Evolutionary conservation across 2,329 filamentous ascomycete genomes (phyloP), one percentile per base, ranked within the genome.

Genomic region (Colletotrichum costaricense): DNA sequence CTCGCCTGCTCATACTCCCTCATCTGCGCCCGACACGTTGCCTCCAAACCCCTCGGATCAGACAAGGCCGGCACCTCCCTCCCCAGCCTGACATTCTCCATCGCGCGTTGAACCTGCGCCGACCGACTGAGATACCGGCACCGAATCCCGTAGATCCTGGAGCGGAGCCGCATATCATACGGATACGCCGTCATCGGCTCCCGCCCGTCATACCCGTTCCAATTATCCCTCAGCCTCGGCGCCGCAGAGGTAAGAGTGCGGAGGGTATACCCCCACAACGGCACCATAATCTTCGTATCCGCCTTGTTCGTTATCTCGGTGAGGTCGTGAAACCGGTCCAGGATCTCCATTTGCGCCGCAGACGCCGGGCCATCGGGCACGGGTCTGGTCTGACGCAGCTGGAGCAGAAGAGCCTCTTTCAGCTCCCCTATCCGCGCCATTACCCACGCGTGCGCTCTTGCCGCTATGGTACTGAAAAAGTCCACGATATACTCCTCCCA

Each of bases 401-500:
- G 33, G 19, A 8, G 28, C 7, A 63, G 19, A n/a, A 67, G 68
- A 42, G 26, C 24, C 56, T 71, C 68, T 19, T 63, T 55, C 11
- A 71, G 55, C 55, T 67, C 63, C 5, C 38, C 57, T 4, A 71
- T 6, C 28, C 63, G 28, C 26, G 42, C 68, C 42, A 67, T 26
- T 5, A 64, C 38, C 68, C 68, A 71, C 2, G 30, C 54, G 4
- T 71, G 68, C 33, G 63, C 68, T n/a, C 63, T 58, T 4, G 42
- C 63, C 6, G 55, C 42, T 1, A 71, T 35, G 7, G 63, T 71
- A 2, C 11, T 2, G 28, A 71, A 16, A 26, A 54, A 71, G 5
- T 71, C 68, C 35, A 60, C 68, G 22, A 71, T 16, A 11, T 55
- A 71, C 57, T 71, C 68, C 42, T 71, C 68, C 68, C 68, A 71